phyloP scores from a whole-genome alignment of 805 yeast genomes.

The Candida maesae region DNA sequence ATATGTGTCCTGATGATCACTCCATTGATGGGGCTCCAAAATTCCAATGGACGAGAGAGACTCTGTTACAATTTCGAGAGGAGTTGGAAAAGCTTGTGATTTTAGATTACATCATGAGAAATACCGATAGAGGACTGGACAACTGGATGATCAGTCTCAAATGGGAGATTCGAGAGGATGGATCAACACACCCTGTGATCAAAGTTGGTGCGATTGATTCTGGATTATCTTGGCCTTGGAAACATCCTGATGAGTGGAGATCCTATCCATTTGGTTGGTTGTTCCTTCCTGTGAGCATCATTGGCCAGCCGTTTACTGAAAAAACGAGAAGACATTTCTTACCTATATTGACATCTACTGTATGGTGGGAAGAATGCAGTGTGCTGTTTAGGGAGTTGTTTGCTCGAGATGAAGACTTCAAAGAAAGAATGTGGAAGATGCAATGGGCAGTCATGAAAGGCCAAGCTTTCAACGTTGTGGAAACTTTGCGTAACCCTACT shows the following conservation, averaged over 20 bases:
- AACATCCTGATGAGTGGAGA: constrained; percentile 79
- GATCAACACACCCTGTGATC: constrained; percentile 35
- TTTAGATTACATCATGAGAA: constrained; percentile 67
- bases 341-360: constrained; percentile 52
- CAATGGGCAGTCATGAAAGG: constrained; percentile 74
- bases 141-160: constrained; percentile 71
- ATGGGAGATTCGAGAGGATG: constrained; percentile 31
- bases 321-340: constrained; percentile 53
- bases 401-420: constrained; percentile 56
- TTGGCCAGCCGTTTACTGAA: constrained; percentile 64
- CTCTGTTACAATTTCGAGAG: constrained; percentile 47
- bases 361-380: constrained; percentile 69
- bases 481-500: constrained; percentile 49
- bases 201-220: constrained; percentile 72
- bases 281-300: constrained; percentile 56
- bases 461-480: constrained; percentile 73
- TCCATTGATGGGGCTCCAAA: constrained; percentile 9
- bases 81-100: constrained; percentile 69
- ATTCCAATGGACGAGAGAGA: constrained; percentile 52
- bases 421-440: constrained; percentile 59
- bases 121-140: constrained; percentile 71
- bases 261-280: constrained; percentile 80
- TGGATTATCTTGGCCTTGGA: constrained; percentile 76
- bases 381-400: constrained; percentile 44
- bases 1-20: not conserved